A percentile compares a stretch with the other conserved stretches of the same genome.
Evolutionary conservation across 805 yeast species (phyloP).

Genomic region (Yarrowia hollandica): DNA sequence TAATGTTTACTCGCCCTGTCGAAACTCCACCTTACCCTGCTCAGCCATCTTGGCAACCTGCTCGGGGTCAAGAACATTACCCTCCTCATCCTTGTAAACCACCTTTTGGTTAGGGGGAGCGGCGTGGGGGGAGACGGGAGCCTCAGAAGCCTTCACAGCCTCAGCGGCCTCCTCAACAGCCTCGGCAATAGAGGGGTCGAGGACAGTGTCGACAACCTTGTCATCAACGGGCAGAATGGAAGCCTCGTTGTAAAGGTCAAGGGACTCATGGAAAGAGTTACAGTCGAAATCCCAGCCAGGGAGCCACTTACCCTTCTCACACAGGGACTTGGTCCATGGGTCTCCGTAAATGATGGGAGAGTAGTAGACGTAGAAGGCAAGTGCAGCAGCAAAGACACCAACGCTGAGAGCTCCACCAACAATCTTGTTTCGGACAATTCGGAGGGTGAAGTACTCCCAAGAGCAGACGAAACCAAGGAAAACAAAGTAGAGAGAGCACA

Average conservation of each 20-base stretch:
- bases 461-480: constrained; percentile 70
- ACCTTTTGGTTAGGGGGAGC: constrained; percentile 30
- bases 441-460: constrained; percentile 42
- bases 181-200: constrained; percentile 30
- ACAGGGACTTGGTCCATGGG: constrained; percentile 72
- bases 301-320: constrained; percentile 61
- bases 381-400: constrained; percentile 51
- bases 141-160: constrained; percentile 11
- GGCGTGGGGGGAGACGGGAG: constrained; percentile 20
- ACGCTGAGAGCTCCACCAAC: constrained; percentile 50
- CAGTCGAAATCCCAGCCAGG: constrained; percentile 90
- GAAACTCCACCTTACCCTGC: constrained; percentile 32
- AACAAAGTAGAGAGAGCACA: constrained; percentile 90
- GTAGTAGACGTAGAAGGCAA: constrained; percentile 58
- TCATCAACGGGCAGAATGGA: constrained; percentile 28
- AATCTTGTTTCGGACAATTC: constrained; percentile 43
- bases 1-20: constrained; percentile 14
- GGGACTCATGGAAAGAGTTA: constrained; percentile 47
- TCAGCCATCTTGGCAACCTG: constrained; percentile 31
- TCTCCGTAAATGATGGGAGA: constrained; percentile 76
- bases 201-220: constrained; percentile 29
- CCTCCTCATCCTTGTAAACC: constrained; percentile 44
- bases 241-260: constrained; percentile 37
- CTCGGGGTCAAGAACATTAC: constrained; percentile 41
- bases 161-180: constrained; percentile 28